Evolutionary conservation across 768 basidiomycete genomes (phyloP), one percentile per base, ranked within the genome.

Genomic region (Boletus bicolor): DNA sequence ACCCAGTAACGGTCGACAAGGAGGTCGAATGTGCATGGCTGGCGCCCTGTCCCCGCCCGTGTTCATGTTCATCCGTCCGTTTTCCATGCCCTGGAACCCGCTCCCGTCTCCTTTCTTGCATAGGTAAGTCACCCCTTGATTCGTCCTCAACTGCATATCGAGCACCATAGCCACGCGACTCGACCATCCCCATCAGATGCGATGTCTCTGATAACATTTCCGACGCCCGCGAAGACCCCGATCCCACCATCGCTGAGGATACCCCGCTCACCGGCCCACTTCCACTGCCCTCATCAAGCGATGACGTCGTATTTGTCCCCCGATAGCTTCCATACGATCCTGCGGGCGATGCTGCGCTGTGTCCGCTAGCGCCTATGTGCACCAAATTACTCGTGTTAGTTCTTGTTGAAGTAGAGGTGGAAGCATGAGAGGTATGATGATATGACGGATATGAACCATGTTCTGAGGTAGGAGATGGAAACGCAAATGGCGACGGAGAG

Each of bases 1-100:
- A 63, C 7, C 43, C 63, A 6, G 61, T 61, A 5, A 71, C 55
- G 28, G 71, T 71, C 9, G 67, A 63, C 12, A 67, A 3, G 11
- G 69, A 71, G 24, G 60, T 32, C 4, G 69, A 71, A 26, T 64
- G 56, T 19, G 53, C 47, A 24, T 71, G 69, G 4, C 57, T 10
- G 2, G 39, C 0, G 2, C 49, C 47, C 10, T 37, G 59, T 17
- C 35, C 44, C 15, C 32, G 54, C 8, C 38, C 19, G 3, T 38
- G 41, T 32, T 30, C 44, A 4, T 44, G 51, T n/a, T 36, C 53
- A 30, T 32, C 47, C 7, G 2, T 4, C 24, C 35, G 44, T 21
- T 56, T 53, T 10, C 37, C 42, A 12, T 41, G 57, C 3, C 48
- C 38, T 10, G 43, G 43, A 0, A 38, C 7, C n/a, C 32, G 34